A percentile compares a stretch with the other conserved stretches of the same genome.
Conservation (phyloP, 2,329 filamentous ascomycete species). For the Claviceps capensis region DNA sequence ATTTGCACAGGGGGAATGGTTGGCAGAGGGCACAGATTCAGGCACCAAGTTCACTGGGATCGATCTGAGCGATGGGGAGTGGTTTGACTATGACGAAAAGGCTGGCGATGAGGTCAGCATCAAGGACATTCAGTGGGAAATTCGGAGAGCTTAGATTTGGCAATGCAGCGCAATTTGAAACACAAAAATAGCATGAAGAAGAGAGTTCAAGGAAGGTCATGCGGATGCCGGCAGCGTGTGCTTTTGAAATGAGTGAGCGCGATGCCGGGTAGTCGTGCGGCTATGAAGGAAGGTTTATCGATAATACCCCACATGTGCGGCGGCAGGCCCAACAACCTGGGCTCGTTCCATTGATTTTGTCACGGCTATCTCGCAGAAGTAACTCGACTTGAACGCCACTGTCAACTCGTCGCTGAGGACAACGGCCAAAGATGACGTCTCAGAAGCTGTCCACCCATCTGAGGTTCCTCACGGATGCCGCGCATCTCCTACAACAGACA, state of each 20-base stretch:
- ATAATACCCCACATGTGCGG: not conserved
- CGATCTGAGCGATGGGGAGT: conserved; percentile 79
- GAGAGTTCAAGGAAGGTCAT: too few relatives aligned
- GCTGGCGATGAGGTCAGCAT: conserved; percentile 82
- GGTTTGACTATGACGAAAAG: conserved; percentile 98
- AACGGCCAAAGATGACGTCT: conserved; percentile 7
- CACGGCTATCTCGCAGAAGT: too few relatives aligned
- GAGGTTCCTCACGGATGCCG: conserved; percentile 42
- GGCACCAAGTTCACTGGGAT: conserved; percentile 69
- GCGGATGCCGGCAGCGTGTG: not conserved
- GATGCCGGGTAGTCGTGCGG: not conserved
- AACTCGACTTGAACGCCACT: not conserved
- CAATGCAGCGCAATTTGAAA: too few relatives aligned
- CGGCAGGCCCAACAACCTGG: too few relatives aligned
- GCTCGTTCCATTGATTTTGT: too few relatives aligned
- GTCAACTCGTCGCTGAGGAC: not conserved
- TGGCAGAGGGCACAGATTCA: conserved; percentile 69
- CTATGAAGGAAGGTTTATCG: not conserved
- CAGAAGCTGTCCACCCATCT: conserved; percentile 13
- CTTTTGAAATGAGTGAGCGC: not conserved
- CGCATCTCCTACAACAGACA: conserved; percentile 38
- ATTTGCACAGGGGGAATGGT: conserved; percentile 68
- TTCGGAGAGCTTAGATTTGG: conserved; percentile 48
- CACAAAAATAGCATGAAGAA: not conserved
- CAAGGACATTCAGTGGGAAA: conserved; percentile 77